Conservation (phyloP, 1,284 basidiomycete genomes). For the Cryptococcus wingfieldii region DNA sequence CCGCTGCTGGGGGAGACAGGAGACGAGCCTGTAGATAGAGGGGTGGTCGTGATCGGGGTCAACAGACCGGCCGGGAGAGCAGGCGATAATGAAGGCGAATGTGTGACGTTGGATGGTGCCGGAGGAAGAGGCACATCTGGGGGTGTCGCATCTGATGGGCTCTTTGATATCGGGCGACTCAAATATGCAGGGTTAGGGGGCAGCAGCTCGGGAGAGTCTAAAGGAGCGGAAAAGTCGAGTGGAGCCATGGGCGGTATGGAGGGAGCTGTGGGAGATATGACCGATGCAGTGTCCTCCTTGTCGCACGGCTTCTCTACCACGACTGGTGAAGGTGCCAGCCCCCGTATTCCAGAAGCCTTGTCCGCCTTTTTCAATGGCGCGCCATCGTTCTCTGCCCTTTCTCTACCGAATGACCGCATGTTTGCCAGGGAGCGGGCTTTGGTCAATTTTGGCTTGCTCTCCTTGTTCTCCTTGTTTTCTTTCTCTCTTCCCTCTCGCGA, state of each 20-base stretch:
- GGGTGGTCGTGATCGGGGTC: neutral
- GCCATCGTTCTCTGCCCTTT: conserved; percentile 5
- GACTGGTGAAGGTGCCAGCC: no score
- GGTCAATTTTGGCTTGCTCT: conserved; percentile 15
- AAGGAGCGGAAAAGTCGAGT: conserved; percentile 7
- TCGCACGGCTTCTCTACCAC: no score
- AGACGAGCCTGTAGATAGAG: conserved; percentile 5
- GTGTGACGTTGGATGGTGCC: neutral
- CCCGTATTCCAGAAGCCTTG: no score
- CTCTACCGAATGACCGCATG: conserved; percentile 7
- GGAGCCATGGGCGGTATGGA: conserved; percentile 2
- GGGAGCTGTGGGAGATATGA: conserved; percentile 2
- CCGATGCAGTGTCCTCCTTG: no score
- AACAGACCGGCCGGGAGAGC: no score
- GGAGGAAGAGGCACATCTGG: conserved; percentile 19
- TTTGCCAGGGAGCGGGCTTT: conserved; percentile 36
- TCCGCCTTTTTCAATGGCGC: conserved; percentile 7
- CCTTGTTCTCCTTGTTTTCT: no score
- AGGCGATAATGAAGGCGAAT: no score
- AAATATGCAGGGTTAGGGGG: conserved; percentile 36
- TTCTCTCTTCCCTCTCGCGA: neutral
- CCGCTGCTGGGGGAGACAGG: conserved; percentile 15
- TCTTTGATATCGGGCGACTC: conserved; percentile 6
- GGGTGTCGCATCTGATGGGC: conserved; percentile 12
- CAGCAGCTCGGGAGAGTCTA: conserved; percentile 29